Conservation (phyloP, 805 yeast species). For the fission yeast (Schizosaccharomyces pombe) region DNA sequence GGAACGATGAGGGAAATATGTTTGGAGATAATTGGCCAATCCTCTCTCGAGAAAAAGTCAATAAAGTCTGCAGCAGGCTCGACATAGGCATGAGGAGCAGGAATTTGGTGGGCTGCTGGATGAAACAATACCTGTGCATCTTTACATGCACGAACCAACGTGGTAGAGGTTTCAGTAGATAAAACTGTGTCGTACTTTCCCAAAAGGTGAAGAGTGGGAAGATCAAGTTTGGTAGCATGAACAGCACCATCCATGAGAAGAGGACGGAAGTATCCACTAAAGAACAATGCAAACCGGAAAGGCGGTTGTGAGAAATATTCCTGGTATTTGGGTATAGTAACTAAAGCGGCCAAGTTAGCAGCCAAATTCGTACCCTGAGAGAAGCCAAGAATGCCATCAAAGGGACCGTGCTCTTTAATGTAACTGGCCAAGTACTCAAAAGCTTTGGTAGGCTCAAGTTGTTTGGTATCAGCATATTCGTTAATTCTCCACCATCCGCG, state of each 20-base stretch:
- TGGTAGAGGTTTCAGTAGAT: background rate
- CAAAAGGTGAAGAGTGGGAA: background rate
- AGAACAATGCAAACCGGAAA: background rate
- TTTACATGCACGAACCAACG: background rate
- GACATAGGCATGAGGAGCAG: background rate
- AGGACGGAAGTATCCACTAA: background rate
- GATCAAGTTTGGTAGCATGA: background rate
- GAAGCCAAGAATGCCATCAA: background rate
- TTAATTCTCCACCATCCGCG: conserved; percentile 1
- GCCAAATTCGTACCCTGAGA: conserved; percentile 1
- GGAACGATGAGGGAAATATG: background rate
- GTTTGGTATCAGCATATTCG: background rate
- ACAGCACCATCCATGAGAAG: background rate
- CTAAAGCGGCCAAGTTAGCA: background rate
- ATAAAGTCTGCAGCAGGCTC: background rate
- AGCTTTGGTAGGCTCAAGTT: background rate
- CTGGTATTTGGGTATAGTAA: background rate
- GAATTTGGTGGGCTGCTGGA: background rate
- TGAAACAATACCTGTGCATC: background rate
- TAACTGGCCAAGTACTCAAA: background rate
- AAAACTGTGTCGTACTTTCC: conserved; percentile 1
- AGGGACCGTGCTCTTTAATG: background rate
- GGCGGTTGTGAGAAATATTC: conserved; percentile 1
- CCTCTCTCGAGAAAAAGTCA: background rate
- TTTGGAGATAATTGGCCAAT: background rate